Base-by-base conservation (phyloP, 2,329 filamentous ascomycete species). In the Cercospora canescens region DNA sequence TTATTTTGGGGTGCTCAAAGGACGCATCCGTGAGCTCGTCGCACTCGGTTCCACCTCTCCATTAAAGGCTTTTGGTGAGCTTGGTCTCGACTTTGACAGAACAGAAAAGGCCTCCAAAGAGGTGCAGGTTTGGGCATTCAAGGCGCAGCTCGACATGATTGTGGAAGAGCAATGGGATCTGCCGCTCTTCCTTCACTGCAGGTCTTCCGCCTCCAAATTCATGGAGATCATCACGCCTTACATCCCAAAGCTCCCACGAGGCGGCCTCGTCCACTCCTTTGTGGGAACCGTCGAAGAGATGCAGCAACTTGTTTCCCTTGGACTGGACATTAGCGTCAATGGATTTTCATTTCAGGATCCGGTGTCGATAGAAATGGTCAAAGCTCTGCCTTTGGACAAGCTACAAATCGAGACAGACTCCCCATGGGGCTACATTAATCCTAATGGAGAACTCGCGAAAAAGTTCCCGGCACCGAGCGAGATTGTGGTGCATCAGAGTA, bases 41-140 rank as follows among this genome's bases (percentile, higher is more conserved):
- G 60, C 58, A 16, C 55, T 57, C 16, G 26, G 21, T 70, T 0
- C 66, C 72, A 58, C 62, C 1, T 62, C 52, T 5, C 74, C 78
- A 2, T 69, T 85, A 2, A 79, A 77, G 0, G 83, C 83, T 1
- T 84, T 81, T 64, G 84, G 83, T 1, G 83, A 85, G 57, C 74
- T 86, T 1, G 83, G 83, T 0, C 75, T 86, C 1, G 84, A 86
- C 59, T 85, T 85, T 48, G 83, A 84, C 41, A 78, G 81, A 4
- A 74, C 84, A 3, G 74, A 79, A 0, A 77, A 79, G 2, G 81
- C 82, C 0, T 73, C 78, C 11, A 83, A 81, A 54, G 78, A 79
- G 4, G 76, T 73, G 0, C 81, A 84, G 65, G 70, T 79, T 1
- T 75, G 76, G 1, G 78, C 78, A 0, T 83, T 84, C 69, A 75